These are phyloP conservation scores for Botrytis squamosa DNA, from an alignment of 2,329 filamentous ascomycete genomes.

Conservation along the genomic window DNA sequence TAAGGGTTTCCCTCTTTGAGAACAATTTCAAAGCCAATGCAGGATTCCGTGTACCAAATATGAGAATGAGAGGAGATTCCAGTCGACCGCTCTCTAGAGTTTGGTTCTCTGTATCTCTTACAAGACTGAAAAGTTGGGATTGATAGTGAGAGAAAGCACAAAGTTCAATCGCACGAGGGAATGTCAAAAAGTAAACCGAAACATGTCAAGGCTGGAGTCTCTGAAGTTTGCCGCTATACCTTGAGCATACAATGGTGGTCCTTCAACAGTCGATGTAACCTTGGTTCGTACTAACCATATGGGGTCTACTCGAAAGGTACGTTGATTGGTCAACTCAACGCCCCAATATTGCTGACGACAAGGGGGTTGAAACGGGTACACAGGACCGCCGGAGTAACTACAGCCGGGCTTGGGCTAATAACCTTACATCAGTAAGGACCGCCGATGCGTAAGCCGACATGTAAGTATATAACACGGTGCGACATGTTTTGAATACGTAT, in stretches of 20 bases:
- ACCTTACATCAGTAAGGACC: not conserved
- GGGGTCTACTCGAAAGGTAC: too few species aligned
- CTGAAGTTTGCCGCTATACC: not conserved
- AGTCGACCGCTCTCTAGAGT: not conserved
- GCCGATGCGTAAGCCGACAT: not conserved
- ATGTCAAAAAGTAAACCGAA: not conserved
- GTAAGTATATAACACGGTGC: not conserved
- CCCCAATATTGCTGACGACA: not conserved
- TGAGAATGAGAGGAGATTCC: not conserved
- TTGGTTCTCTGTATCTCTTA: not conserved
- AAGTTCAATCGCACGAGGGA: not conserved
- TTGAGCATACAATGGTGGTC: not conserved
- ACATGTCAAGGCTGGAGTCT: not conserved
- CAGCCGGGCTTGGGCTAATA: not conserved
- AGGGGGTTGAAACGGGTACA: not conserved
- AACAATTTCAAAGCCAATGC: not conserved
- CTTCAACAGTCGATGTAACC: not conserved
- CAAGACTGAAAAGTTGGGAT: not conserved
- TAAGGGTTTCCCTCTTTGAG: not conserved
- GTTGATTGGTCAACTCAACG: not conserved
- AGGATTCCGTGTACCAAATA: not conserved
- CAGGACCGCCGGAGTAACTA: not conserved
- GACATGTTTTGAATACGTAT: not conserved
- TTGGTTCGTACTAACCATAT: not conserved
- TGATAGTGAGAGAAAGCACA: not conserved